phyloP scores from a whole-genome alignment of 495 filamentous ascomycete genomes.

The Pyrenopolyporus hunteri region DNA sequence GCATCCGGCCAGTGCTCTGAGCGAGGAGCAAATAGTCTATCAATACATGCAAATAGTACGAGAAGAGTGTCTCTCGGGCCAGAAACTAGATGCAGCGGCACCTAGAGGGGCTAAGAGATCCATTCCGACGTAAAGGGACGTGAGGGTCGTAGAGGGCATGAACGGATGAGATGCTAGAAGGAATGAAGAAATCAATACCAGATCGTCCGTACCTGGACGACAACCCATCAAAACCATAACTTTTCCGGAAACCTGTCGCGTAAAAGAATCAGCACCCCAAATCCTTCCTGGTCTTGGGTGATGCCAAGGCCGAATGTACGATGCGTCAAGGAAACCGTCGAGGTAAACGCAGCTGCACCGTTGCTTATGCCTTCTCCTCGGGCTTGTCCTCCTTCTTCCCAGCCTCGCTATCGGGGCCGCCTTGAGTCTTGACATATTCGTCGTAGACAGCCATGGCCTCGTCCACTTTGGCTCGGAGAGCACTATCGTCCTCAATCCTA shows the following conservation, averaged over 20 bases:
- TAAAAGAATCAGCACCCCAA: conserved; percentile 45
- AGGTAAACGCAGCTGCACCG: background rate
- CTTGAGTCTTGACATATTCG: conserved; percentile 92
- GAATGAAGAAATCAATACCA: conserved; percentile 48
- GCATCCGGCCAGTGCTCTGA: conserved; percentile 40
- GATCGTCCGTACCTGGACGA: conserved; percentile 39
- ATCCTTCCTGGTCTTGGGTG: conserved; percentile 22
- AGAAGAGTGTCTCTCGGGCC: conserved; percentile 24
- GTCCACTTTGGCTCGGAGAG: conserved; percentile 91
- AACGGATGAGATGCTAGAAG: conserved; percentile 30
- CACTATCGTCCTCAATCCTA: conserved; percentile 87
- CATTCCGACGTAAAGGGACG: conserved; percentile 35
- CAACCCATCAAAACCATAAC: conserved; percentile 53
- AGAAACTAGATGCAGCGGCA: conserved; percentile 23
- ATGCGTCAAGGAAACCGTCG: conserved; percentile 19
- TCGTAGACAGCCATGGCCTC: conserved; percentile 97
- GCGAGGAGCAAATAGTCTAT: conserved; percentile 45
- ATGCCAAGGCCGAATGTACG: conserved; percentile 32
- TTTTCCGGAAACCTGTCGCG: conserved; percentile 52
- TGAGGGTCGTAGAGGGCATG: conserved; percentile 35
- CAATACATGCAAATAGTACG: conserved; percentile 45
- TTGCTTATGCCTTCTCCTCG: conserved; percentile 61
- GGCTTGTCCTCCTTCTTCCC: conserved; percentile 60
- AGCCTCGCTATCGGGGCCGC: conserved; percentile 50
- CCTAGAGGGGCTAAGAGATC: conserved; percentile 31